Base-by-base conservation (phyloP, 768 basidiomycete genomes). In the Phylloporus arenicola region DNA sequence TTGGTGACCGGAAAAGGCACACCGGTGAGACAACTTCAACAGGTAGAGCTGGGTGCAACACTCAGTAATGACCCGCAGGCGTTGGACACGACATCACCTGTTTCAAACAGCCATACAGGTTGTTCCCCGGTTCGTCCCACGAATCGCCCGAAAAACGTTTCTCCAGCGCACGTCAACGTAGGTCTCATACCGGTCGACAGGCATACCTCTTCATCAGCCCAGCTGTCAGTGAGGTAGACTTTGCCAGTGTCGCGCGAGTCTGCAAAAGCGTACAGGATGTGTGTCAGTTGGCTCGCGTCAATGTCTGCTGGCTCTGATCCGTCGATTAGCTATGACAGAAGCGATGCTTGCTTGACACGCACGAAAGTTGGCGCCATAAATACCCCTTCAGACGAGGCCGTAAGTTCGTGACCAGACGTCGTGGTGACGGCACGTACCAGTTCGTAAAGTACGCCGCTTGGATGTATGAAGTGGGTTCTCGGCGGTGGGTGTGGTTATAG, bases 61-160 rank as follows among this genome's bases (percentile, higher is more conserved):
- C 34, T 57, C 40, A 54, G 16, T 1, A 2, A 47, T 5, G 17
- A 7, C 6, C 24, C n/a, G 6, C 17, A 19, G n/a, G 30, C 14
- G 4, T 12, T 27, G 16, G 37, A 4, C 30, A 17, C 19, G n/a
- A 5, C 14, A 70, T 71, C 27, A 86, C 74, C 62, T 91, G 89
- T 70, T 91, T 91, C 59, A 92, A 68, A 64, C 82, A 83, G 0
- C 88, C 88, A 54, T 89, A 92, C 6, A 91, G 69, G 58, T 91
- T 90, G 64, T 82, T 88, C 17, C 88, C 89, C 1, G 71, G 53
- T 17, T 89, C 87, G 57, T 73, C 71, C 88, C 86, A 89, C 11
- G 80, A 80, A 59, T 91, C 88, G 3, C 76, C 75, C 0, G 83
- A 71, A 69, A 76, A 87, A 56, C 81, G 84, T 80, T 85, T 84